Evolutionary conservation across 1,139 yeast genomes (phyloP), one percentile per base, ranked within the genome.

Genomic region (Debaryomyces sp.): DNA sequence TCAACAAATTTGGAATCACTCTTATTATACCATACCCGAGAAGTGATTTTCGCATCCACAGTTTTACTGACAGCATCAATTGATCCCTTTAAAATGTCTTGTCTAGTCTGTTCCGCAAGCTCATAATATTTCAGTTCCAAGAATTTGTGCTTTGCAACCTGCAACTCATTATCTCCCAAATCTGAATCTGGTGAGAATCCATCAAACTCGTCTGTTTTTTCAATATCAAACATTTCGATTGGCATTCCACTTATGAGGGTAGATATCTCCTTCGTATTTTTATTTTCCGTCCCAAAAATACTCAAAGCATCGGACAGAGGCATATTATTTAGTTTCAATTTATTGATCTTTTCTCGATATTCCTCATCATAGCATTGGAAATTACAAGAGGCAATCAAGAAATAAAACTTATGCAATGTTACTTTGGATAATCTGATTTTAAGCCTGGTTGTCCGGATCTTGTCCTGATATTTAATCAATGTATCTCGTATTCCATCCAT

Each of bases 331-430:
- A 44, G 39, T 35, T 33, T 43, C 15, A 54, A 40, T 42, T 51
- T 54, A 12, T 44, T 18, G 1, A 71, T 66, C 41, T 68, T 64
- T 8, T 56, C 49, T 37, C 58, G 62, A 44, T 72, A 73, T 61
- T 76, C 81, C 12, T 71, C 72, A 53, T 80, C 77, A 54, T 82
- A 75, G 37, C 75, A 65, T 58, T 87, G 91, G 57, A 82, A 92
- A 62, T 88, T 84, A 0, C 91, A 85, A 0, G 96, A 87, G 0
- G 91, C 99, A 36, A 88, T 71, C 54, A 90, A 81, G 61, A 91
- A 92, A 60, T 81, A 86, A 44, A 87, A 79, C 48, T 91, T 84
- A 63, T 92, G 97, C 21, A 88, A 68, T 12, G 82, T 62, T 44
- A 90, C 87, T 45, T 75, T 62, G 81, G 87, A 83, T 13, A 66